Evolutionary conservation across 2,329 filamentous ascomycete species (phyloP).

Genomic region (Paraphaeosphaeria sporulosa): DNA sequence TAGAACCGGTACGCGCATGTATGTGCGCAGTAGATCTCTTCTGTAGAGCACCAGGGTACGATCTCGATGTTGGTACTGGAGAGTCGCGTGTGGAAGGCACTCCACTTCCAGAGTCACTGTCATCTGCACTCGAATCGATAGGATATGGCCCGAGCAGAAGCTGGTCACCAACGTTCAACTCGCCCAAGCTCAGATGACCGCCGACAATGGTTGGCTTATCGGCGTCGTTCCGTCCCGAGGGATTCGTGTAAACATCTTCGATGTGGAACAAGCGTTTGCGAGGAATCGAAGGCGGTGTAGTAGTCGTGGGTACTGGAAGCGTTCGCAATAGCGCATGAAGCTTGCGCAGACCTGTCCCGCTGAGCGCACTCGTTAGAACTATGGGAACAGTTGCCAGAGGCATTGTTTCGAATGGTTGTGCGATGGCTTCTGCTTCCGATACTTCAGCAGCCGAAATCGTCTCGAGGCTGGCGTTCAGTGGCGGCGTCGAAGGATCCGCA

Average conservation of each 20-base stretch:
- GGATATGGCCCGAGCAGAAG: slow-evolving; percentile 78
- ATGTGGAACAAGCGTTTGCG: slow-evolving; percentile 80
- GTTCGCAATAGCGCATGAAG: slow-evolving; percentile 81
- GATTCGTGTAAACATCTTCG: slow-evolving; percentile 85
- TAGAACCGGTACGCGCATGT: slow-evolving; percentile 8
- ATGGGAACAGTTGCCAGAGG: slow-evolving; percentile 74
- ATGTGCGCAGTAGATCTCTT: slow-evolving; percentile 20
- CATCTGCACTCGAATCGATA: slow-evolving; percentile 40
- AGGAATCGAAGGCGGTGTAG: slow-evolving; percentile 46
- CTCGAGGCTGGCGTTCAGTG: slow-evolving; percentile 56
- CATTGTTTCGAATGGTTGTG: slow-evolving; percentile 57
- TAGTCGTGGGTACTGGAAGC: slow-evolving; percentile 67
- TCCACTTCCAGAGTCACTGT: slow-evolving; percentile 48
- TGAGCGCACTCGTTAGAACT: slow-evolving; percentile 84
- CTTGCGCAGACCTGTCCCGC: slow-evolving; percentile 80
- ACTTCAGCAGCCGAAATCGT: slow-evolving; percentile 65
- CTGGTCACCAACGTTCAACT: slow-evolving; percentile 77
- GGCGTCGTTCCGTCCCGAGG: slow-evolving; percentile 21
- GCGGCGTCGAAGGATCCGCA: slow-evolving; percentile 32
- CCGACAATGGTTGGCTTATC: slow-evolving; percentile 71
- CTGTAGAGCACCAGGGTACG: slow-evolving; percentile 57
- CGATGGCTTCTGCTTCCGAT: slow-evolving; percentile 65
- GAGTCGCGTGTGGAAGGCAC: slow-evolving; percentile 29
- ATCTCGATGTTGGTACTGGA: slow-evolving; percentile 52
- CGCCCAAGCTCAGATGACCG: slow-evolving; percentile 82